phyloP scores from a whole-genome alignment of 495 filamentous ascomycete species.

The Astrothelium subdiscretum region DNA sequence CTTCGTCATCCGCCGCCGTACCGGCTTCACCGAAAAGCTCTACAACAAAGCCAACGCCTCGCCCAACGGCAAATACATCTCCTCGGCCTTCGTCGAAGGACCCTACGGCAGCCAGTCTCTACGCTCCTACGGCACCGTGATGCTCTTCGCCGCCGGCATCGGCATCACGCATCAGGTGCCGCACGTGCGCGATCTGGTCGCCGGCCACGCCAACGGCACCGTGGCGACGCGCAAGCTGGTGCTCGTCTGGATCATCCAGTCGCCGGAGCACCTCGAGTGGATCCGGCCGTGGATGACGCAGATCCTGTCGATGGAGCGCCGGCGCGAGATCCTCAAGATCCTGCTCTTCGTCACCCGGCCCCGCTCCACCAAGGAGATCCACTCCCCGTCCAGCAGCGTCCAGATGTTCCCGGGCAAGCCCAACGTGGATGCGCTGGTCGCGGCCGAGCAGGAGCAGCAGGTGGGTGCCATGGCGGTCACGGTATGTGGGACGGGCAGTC shows the following conservation, averaged over 20 bases:
- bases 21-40: conserved; percentile 76
- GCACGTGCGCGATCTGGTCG: conserved; percentile 71
- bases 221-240: conserved; percentile 69
- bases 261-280: conserved; percentile 83
- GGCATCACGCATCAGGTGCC: conserved; percentile 92
- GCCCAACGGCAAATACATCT: conserved; percentile 33
- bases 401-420: conserved; percentile 79
- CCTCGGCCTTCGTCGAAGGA: conserved; percentile 62
- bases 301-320: conserved; percentile 64
- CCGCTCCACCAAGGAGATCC: conserved; percentile 57
- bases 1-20: conserved; percentile 72
- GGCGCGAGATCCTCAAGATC: conserved; percentile 67
- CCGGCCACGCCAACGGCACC: conserved; percentile 58
- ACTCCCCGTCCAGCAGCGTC: conserved; percentile 58
- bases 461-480: conserved; percentile 83
- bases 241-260: conserved; percentile 85
- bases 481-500: conserved; percentile 73
- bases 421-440: conserved; percentile 62
- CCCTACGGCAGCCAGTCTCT: conserved; percentile 78
- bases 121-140: conserved; percentile 77
- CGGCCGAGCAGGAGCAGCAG: conserved; percentile 64
- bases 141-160: conserved; percentile 84
- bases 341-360: conserved; percentile 83
- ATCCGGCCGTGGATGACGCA: conserved; percentile 85
- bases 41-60: conserved; percentile 49